Conservation (phyloP, 352 stramenopile genomes). For the Phytophthora sansomeana region DNA sequence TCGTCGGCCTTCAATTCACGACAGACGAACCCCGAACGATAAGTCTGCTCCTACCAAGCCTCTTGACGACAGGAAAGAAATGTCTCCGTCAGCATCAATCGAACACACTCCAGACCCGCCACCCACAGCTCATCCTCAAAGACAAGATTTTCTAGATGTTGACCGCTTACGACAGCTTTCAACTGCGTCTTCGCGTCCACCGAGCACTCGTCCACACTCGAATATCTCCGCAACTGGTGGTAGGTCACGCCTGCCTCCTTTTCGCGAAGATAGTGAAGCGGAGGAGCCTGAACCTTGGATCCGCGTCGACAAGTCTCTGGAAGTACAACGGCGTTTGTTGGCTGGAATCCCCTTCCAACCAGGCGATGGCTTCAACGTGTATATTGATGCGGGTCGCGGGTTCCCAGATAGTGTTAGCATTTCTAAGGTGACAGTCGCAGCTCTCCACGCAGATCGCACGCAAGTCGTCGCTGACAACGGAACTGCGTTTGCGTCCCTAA, state of each 20-base stretch:
- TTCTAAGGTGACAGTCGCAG: conserved; percentile 77
- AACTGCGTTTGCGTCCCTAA: conserved; percentile 28
- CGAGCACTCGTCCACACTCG: conserved; percentile 35
- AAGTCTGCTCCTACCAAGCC: conserved; percentile 1
- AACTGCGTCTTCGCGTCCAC: conserved; percentile 39
- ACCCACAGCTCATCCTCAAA: conserved; percentile 10
- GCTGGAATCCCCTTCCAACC: conserved; percentile 51
- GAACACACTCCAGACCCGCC: conserved; percentile 2
- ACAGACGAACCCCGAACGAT: conserved; percentile 10
- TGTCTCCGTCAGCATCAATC: not conserved
- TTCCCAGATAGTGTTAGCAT: conserved; percentile 78
- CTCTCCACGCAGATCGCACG: conserved; percentile 59
- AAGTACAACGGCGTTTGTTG: conserved; percentile 35
- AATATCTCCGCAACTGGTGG: conserved; percentile 31
- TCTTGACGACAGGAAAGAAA: conserved; percentile 8
- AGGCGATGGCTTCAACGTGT: conserved; percentile 85
- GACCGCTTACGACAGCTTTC: conserved; percentile 43
- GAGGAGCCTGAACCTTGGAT: conserved; percentile 44
- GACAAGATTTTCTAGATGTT: conserved; percentile 45
- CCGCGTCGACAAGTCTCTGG: conserved; percentile 44
- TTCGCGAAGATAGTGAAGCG: conserved; percentile 29
- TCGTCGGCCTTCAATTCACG: conserved; percentile 17
- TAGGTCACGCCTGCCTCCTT: conserved; percentile 30
- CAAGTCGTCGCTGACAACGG: conserved; percentile 43
- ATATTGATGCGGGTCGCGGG: conserved; percentile 74